These are phyloP conservation scores for Neurospora sp. DNA, from an alignment of 495 filamentous ascomycete species.

Conservation along the genomic window DNA sequence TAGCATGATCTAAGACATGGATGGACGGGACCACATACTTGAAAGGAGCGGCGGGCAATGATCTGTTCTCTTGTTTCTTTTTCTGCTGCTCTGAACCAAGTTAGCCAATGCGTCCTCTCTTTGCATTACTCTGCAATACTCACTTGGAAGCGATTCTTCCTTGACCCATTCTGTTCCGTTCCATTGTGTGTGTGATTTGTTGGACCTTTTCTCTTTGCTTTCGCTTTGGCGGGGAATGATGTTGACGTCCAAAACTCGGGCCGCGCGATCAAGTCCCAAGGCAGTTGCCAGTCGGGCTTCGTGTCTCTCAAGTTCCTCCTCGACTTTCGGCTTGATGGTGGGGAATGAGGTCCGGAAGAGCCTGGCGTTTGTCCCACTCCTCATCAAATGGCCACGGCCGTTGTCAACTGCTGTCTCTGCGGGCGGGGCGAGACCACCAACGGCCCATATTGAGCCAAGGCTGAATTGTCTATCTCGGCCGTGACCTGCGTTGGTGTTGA, in stretches of 20 bases:
- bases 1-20: not conserved
- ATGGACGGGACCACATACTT: slow-evolving; percentile 40
- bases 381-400: slow-evolving; percentile 51
- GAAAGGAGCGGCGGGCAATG: slow-evolving; percentile 63
- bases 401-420: slow-evolving; percentile 44
- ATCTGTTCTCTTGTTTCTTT: slow-evolving; percentile 14
- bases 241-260: slow-evolving; percentile 44
- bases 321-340: slow-evolving; percentile 26
- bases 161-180: slow-evolving; percentile 52
- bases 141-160: slow-evolving; percentile 38
- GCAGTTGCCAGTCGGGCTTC: slow-evolving; percentile 72
- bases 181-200: slow-evolving; percentile 30
- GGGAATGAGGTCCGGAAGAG: slow-evolving; percentile 63
- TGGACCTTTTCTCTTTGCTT: slow-evolving; percentile 2
- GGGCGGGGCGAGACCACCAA: slow-evolving; percentile 52
- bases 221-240: slow-evolving; percentile 8
- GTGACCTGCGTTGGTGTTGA: slow-evolving; percentile 14
- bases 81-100: slow-evolving; percentile 1
- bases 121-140: slow-evolving; percentile 12
- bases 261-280: slow-evolving; percentile 64
- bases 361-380: slow-evolving; percentile 64
- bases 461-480: slow-evolving; percentile 41
- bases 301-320: slow-evolving; percentile 55
- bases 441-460: slow-evolving; percentile 66
- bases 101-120: not conserved